Evolutionary conservation across 345 rosid species (phyloP), one percentile per base, ranked within the genome.

Genomic region (Triadica sebifera): DNA sequence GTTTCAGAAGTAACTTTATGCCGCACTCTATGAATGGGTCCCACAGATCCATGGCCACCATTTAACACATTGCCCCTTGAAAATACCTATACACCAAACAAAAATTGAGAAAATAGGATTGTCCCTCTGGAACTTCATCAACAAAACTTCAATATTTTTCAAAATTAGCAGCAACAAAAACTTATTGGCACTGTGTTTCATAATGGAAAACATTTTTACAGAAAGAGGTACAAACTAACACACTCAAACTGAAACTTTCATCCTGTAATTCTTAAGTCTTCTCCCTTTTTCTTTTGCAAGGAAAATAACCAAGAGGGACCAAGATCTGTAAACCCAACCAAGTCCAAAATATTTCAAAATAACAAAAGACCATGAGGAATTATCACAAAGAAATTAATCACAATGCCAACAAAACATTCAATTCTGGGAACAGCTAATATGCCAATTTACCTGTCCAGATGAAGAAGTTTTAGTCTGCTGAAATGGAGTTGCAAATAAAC

Each of bases 11-110:
- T 71, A 61, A 70, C 78, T 68, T 77, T 82, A 60, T 84, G 87
- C 51, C 83, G 85, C 74, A 79, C 20, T 78, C 91, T 86, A 71
- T 87, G 89, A 74, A 85, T 81, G 72, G 99, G 96, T 80, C 97
- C 98, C 63, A 84, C 90, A 73, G 91, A 84, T 79, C 89, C 91
- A 73, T 39, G 81, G 22, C 68, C 83, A 73, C 74, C 80, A 78
- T 77, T 85, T 78, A 81, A 63, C 59, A 77, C 58, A 24, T 78
- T 80, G 71, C 83, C 83, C 71, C 84, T 84, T 77, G 85, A 79
- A 74, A 70, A 80, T 73, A 80, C 73, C 88, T 86, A 79, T 37
- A 69, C 22, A 53, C 72, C 72, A 76, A 72, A 74, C 19, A 67
- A 67, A 50, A 63, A 69, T 3, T 74, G 17, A 37, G 34, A 46